Evolutionary conservation across 331 rosid species (phyloP), one percentile per base, ranked within the genome.

Genomic region (Pyrus hybrid): DNA sequence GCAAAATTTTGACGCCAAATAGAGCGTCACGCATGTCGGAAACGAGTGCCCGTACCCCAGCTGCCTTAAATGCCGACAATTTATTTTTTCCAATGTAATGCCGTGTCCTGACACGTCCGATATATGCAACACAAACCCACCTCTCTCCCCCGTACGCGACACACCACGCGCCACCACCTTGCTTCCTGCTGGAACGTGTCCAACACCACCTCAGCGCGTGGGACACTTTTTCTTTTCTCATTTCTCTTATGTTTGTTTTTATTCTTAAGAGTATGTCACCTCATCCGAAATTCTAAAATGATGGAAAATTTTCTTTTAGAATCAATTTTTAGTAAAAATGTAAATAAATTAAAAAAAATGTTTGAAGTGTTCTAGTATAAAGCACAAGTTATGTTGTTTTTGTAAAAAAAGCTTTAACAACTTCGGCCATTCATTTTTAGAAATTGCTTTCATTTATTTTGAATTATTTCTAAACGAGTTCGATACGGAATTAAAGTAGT

Each of bases 61-160:
- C 87, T 82, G 88, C 83, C 87, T 84, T 81, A 80, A 82, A 87
- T 91, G 93, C 93, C 81, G 91, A 89, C 88, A 82, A 79, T 73
- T 75, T 73, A 83, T 63, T 85, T 86, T 80, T 82, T 83, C 83
- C 76, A 49, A 78, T 33, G 88, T 74, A 86, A 47, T 86, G 78
- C 85, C 79, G 80, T 86, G 81, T 72, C 86, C 76, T 61, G 29
- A 41, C 73, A n/a, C 20, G 16, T 45, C 25, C 54, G 47, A 41
- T 41, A 41, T 41, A 1, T 41, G 3, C 47, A 41, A 41, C 45
- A 9, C 47, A 41, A 11, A 41, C 47, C 5, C 47, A 11, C 73
- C 73, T 26, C 73, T 12, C 26, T 8, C 20, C 2, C 2, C 18
- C 21, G 16, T 86, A 88, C 86, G 87, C 88, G 82, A 84, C 84